Conservation (phyloP, 306 rosid genomes). For the Notholithocarpus densiflorus region DNA sequence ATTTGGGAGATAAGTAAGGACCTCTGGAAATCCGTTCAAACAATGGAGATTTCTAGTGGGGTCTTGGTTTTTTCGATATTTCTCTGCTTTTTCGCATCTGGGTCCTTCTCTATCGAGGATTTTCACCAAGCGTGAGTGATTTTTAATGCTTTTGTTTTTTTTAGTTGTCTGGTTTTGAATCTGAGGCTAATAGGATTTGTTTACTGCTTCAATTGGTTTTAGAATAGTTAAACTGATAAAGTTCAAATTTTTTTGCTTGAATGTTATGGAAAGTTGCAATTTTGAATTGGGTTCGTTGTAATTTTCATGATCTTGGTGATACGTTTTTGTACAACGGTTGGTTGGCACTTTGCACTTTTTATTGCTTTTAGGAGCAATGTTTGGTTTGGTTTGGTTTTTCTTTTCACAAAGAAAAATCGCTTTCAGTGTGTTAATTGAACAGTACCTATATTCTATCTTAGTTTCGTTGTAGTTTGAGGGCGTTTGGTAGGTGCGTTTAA, state of each 20-base stretch:
- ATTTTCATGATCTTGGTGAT: slow-evolving; percentile 1
- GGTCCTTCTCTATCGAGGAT: slow-evolving; percentile 45
- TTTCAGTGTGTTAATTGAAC: neutral
- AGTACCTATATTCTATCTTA: neutral
- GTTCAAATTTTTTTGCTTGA: slow-evolving; percentile 5
- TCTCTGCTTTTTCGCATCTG: slow-evolving; percentile 39
- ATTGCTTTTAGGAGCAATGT: neutral
- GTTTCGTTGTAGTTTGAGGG: neutral
- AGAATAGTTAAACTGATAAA: neutral
- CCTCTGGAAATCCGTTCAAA: slow-evolving; percentile 10
- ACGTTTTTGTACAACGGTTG: neutral
- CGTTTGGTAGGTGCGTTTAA: too few species aligned
- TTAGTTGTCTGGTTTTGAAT: slow-evolving; percentile 10
- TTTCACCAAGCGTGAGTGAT: slow-evolving; percentile 76
- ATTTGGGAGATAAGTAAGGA: slow-evolving; percentile 16
- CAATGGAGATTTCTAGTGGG: slow-evolving; percentile 46
- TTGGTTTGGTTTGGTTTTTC: neutral
- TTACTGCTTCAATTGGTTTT: slow-evolving; percentile 12
- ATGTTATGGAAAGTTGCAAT: neutral
- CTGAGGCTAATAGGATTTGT: neutral
- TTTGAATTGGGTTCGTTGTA: neutral
- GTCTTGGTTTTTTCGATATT: slow-evolving; percentile 32
- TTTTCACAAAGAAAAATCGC: neutral
- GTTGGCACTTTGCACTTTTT: neutral
- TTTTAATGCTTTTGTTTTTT: neutral